Evolutionary conservation across 164 flowering plant genomes (phyloP), one percentile per base, ranked within the genome.

Genomic region (Annona cherimola): DNA sequence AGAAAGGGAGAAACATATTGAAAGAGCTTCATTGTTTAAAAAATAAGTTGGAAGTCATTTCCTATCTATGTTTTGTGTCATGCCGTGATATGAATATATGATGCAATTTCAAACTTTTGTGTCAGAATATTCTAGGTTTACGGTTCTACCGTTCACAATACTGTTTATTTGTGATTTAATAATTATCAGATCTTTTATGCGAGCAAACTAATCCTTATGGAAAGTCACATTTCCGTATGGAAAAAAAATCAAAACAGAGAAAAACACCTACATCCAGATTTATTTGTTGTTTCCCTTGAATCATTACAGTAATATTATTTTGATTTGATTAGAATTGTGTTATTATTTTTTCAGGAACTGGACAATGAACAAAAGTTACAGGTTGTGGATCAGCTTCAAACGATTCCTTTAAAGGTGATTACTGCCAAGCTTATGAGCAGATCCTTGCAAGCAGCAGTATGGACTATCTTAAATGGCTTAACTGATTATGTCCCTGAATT

Each of bases 371-470:
- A 89, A 68, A 75, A 82, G 60, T 67, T 90, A 20, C 84, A 84
- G 68, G 59, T 71, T 63, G 62, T 93, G 81, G 90, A 87, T 70
- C 57, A 44, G 46, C 84, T 95, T 75, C 88, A 92, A 57, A 74
- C 87, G 41, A 85, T 95, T 74, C 68, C 83, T 66, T 67, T 90
- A 35, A 82, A 74, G 45, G 43, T 73, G 16, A 77, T 95, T 72
- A 84, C 73, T 79, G 77, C 80, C 70, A 95, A 83, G 78, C 80
- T 95, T 69, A 71, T 73, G 44, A 91, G 88, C 81, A 72, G 71
- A 79, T 86, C 94, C 65, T 79, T 95, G 74, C 98, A 92, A 69
- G 78, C 63, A 76, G 92, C 96, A 43, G 84, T 92, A 35, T 87
- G 88, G 87, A 78, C 77, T 71, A 74, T 92, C 72, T 61, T 83